A percentile compares a stretch with the other conserved stretches of the same genome.
phyloP scores from a whole-genome alignment of 148 eudicot genomes.

The Camellia granthamiana region DNA sequence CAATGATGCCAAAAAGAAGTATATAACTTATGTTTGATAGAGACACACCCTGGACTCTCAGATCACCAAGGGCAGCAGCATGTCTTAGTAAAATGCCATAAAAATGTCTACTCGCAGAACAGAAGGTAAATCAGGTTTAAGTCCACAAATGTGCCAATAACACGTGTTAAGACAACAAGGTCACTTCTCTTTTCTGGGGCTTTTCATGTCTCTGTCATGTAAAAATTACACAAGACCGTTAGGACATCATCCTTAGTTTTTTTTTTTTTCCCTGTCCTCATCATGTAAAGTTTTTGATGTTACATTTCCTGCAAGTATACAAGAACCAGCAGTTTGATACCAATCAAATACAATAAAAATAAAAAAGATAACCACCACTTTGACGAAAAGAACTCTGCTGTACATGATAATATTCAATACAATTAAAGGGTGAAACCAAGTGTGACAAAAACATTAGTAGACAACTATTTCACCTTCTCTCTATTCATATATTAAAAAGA shows the following conservation, averaged over 20 bases:
- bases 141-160: background rate
- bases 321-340: background rate
- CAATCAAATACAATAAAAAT: background rate
- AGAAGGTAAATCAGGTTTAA: background rate
- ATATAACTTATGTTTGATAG: background rate
- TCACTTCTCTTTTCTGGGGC: too few species aligned
- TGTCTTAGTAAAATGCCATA: too few species aligned
- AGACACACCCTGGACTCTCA: too few species aligned
- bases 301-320: background rate
- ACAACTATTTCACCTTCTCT: background rate
- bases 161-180: too few species aligned
- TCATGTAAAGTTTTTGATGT: background rate
- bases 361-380: too few species aligned
- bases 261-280: too few species aligned
- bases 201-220: background rate
- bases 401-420: background rate
- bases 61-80: too few species aligned
- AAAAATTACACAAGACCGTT: background rate
- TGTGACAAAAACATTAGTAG: background rate
- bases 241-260: background rate
- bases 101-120: too few species aligned
- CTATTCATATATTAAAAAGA: slow-evolving; percentile 9
- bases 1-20: background rate
- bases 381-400: too few species aligned
- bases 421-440: background rate